phyloP scores from a whole-genome alignment of 2,329 filamentous ascomycete genomes.

The Didymella sp. region DNA sequence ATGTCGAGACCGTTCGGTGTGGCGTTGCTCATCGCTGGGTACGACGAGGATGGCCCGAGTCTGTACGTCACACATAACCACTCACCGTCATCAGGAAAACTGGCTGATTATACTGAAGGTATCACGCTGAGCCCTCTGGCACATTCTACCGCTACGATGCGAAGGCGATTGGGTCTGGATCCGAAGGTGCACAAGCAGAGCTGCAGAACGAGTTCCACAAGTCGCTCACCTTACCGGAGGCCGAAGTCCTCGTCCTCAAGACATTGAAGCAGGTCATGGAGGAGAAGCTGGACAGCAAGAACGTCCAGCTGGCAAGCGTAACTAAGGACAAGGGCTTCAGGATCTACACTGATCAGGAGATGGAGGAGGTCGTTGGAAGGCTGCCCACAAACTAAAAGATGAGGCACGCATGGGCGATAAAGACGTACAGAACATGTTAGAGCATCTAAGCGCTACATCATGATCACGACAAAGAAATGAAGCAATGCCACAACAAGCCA shows the following conservation, averaged over 20 bases:
- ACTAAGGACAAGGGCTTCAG: slow-evolving; percentile 98
- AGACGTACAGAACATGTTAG: slow-evolving; percentile 16
- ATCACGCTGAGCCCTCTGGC: slow-evolving; percentile 96
- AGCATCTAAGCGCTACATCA: slow-evolving; percentile 25
- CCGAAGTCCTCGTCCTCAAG: slow-evolving; percentile 94
- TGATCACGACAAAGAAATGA: slow-evolving; percentile 35
- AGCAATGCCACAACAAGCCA: slow-evolving; percentile 28
- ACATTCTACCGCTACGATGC: slow-evolving; percentile 99
- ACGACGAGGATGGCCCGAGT: slow-evolving; percentile 95
- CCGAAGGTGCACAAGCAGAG: slow-evolving; percentile 96
- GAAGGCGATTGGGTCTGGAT: slow-evolving; percentile 97
- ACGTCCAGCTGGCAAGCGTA: slow-evolving; percentile 96
- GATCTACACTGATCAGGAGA: slow-evolving; percentile 98
- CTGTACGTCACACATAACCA: slow-evolving; percentile 61
- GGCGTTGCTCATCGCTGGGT: slow-evolving; percentile 92
- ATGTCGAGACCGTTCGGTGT: slow-evolving; percentile 98
- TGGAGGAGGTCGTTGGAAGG: slow-evolving; percentile 89
- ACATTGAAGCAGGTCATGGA: slow-evolving; percentile 99
- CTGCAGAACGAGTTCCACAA: slow-evolving; percentile 99
- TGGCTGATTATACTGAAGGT: slow-evolving; percentile 57
- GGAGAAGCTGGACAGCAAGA: slow-evolving; percentile 98
- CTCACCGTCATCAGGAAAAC: background rate
- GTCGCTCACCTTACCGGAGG: slow-evolving; percentile 90
- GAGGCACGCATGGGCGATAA: background rate
- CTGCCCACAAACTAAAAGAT: slow-evolving; percentile 61